A percentile compares a stretch with the other conserved stretches of the same genome.
Conservation (phyloP, 331 rosid genomes). For the Rosa hybrid region DNA sequence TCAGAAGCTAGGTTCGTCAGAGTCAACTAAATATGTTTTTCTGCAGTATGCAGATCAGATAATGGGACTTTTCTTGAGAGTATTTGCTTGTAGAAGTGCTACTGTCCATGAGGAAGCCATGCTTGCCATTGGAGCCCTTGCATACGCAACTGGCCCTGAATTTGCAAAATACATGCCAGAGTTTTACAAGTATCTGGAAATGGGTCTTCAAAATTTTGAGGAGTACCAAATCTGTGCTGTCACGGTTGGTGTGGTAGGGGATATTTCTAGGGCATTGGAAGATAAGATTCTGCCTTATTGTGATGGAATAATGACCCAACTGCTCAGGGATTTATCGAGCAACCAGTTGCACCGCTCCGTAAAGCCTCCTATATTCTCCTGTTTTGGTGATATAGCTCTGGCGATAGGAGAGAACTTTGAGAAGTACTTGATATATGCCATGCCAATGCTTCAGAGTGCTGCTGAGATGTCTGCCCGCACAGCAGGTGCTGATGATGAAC, state of each 20-base stretch:
- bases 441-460: slow-evolving; percentile 88
- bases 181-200: slow-evolving; percentile 70
- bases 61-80: slow-evolving; percentile 76
- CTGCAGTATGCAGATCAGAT: slow-evolving; percentile 84
- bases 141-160: slow-evolving; percentile 71
- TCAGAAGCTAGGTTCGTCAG: slow-evolving; percentile 80
- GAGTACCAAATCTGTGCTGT: slow-evolving; percentile 89
- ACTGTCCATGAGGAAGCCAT: slow-evolving; percentile 91
- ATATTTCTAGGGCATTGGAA: slow-evolving; percentile 85
- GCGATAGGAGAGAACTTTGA: slow-evolving; percentile 83
- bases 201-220: slow-evolving; percentile 89
- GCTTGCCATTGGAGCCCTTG: slow-evolving; percentile 95
- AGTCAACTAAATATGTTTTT: slow-evolving; percentile 62
- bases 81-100: slow-evolving; percentile 84
- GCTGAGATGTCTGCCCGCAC: slow-evolving; percentile 75
- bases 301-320: slow-evolving; percentile 90
- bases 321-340: slow-evolving; percentile 81
- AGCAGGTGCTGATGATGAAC: slow-evolving; percentile 70
- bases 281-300: slow-evolving; percentile 82
- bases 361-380: slow-evolving; percentile 86
- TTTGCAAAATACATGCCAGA: slow-evolving; percentile 83
- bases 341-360: slow-evolving; percentile 85
- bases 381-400: slow-evolving; percentile 87
- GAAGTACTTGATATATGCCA: slow-evolving; percentile 79
- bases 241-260: slow-evolving; percentile 92